Conservation (phyloP, 345 rosid genomes). For the Syzygium oleosum region DNA sequence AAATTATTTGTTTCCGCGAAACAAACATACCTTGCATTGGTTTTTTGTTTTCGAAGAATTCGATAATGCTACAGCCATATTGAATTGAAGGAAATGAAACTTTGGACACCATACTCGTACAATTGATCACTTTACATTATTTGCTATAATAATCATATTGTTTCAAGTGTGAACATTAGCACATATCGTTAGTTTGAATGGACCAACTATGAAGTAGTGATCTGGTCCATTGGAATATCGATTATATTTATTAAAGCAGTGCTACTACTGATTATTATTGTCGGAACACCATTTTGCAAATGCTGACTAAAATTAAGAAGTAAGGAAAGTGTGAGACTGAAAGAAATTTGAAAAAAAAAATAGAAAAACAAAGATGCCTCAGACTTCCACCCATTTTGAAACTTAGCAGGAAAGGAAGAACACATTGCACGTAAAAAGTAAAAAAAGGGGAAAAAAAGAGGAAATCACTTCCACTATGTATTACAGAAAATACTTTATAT, state of each 20-base stretch:
- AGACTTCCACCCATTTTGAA: neutral
- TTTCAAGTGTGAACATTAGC: neutral
- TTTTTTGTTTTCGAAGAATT: neutral
- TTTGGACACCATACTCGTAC: neutral
- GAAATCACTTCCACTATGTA: neutral
- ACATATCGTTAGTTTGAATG: neutral
- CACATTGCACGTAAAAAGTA: neutral
- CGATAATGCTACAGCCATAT: neutral
- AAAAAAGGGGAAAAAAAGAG: neutral
- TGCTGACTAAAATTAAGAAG: neutral
- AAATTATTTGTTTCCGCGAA: neutral
- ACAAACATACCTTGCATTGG: neutral
- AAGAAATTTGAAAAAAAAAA: neutral
- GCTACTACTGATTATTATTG: neutral
- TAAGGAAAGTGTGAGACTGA: neutral
- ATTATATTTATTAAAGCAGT: neutral
- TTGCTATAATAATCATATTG: neutral
- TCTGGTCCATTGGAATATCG: neutral
- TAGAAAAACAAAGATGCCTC: neutral
- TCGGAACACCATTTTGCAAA: neutral
- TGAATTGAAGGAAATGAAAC: neutral
- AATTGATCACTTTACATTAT: neutral
- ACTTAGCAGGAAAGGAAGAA: neutral
- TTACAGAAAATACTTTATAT: neutral
- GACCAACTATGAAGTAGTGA: neutral